Evolutionary conservation across 2,329 filamentous ascomycete species (phyloP).

Genomic region (Mollisiaceae sp.): DNA sequence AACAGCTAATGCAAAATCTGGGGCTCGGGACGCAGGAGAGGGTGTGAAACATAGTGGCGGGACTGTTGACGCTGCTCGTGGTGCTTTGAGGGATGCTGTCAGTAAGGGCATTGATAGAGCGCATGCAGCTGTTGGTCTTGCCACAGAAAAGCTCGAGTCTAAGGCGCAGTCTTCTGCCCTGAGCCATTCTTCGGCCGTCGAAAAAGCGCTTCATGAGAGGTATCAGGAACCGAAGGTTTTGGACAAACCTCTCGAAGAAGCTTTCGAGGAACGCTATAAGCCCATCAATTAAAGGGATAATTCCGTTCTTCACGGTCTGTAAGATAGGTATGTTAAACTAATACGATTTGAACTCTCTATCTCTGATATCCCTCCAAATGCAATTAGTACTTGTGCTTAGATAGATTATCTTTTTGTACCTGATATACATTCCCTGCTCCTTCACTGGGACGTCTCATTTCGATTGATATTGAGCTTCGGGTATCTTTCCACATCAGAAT

Average conservation of each 20-base stretch:
- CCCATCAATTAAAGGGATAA: slow-evolving; percentile 48
- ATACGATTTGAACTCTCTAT: slow-evolving; percentile 13
- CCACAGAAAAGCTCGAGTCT: slow-evolving; percentile 46
- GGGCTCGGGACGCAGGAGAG: slow-evolving; percentile 34
- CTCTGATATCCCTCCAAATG: background rate
- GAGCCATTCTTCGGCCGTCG: slow-evolving; percentile 37
- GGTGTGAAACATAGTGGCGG: slow-evolving; percentile 40
- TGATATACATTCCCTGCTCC: background rate
- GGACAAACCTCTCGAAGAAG: slow-evolving; percentile 55
- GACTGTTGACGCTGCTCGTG: slow-evolving; percentile 48
- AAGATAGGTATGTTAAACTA: slow-evolving; percentile 30
- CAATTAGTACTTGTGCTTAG: background rate
- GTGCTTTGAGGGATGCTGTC: slow-evolving; percentile 44
- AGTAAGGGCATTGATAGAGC: slow-evolving; percentile 45
- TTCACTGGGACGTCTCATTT: no score
- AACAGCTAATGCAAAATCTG: slow-evolving; percentile 33
- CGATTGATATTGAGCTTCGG: no score
- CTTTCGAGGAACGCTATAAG: slow-evolving; percentile 60
- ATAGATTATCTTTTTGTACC: background rate
- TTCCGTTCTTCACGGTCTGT: slow-evolving; percentile 44
- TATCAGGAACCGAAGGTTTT: slow-evolving; percentile 51
- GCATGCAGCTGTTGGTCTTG: slow-evolving; percentile 44
- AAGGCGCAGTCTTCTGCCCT: slow-evolving; percentile 46
- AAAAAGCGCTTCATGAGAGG: slow-evolving; percentile 58
- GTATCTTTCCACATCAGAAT: no score